Conservation (phyloP, 495 filamentous ascomycete species). For the Tirmania nivea region DNA sequence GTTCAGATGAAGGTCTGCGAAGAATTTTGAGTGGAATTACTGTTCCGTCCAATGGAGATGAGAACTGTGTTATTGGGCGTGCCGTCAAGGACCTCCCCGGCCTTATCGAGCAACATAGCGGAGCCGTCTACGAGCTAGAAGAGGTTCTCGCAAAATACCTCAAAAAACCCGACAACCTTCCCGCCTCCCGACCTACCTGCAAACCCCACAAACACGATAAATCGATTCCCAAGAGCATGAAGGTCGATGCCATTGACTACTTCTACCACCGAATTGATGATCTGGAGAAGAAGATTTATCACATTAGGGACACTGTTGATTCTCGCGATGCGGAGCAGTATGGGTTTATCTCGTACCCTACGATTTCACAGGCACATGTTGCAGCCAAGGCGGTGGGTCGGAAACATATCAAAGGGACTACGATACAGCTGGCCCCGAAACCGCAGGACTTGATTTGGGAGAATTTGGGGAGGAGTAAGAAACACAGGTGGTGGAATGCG, state of each 20-base stretch:
- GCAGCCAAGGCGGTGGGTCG: slow-evolving; percentile 62
- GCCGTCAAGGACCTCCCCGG: slow-evolving; percentile 75
- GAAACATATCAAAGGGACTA: slow-evolving; percentile 63
- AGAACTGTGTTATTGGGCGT: slow-evolving; percentile 44
- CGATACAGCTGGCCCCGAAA: slow-evolving; percentile 53
- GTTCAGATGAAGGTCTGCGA: slow-evolving; percentile 64
- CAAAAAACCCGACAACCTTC: slow-evolving; percentile 62
- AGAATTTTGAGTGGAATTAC: slow-evolving; percentile 11
- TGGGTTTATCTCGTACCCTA: slow-evolving; percentile 83
- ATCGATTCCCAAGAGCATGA: slow-evolving; percentile 39
- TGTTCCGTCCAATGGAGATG: slow-evolving; percentile 12
- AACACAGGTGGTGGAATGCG: slow-evolving; percentile 43
- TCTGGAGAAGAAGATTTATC: slow-evolving; percentile 64
- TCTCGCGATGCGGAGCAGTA: slow-evolving; percentile 70
- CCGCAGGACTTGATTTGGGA: slow-evolving; percentile 94
- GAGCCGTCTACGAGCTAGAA: slow-evolving; percentile 62
- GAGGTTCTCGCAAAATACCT: slow-evolving; percentile 70
- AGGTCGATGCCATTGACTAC: slow-evolving; percentile 87
- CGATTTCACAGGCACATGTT: slow-evolving; percentile 66
- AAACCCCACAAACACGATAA: slow-evolving; percentile 51
- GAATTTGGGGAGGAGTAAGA: slow-evolving; percentile 40
- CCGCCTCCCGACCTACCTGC: slow-evolving; percentile 55
- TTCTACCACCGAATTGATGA: slow-evolving; percentile 63
- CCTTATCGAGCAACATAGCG: slow-evolving; percentile 64
- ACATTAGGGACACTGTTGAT: slow-evolving; percentile 60